These are phyloP conservation scores for Dichotomocladium elegans DNA, from an alignment of 371 early-diverging fungal genomes.

Conservation along the genomic window DNA sequence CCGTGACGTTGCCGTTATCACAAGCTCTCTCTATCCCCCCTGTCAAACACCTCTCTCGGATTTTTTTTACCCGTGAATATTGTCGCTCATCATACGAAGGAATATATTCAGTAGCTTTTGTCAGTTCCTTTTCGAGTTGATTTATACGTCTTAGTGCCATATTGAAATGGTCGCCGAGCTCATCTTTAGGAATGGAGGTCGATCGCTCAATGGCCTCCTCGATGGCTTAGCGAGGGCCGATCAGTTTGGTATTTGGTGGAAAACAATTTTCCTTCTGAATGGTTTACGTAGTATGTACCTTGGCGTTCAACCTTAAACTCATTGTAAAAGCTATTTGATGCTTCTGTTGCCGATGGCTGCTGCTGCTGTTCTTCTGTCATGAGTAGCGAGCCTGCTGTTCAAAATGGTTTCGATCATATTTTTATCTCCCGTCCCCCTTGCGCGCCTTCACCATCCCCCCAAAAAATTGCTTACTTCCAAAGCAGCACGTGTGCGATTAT, in stretches of 20 bases:
- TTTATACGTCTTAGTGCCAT: conserved; percentile 39
- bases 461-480: too few relatives aligned
- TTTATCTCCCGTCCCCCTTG: too few relatives aligned
- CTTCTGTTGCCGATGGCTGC: conserved; percentile 30
- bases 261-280: not conserved
- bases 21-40: too few relatives aligned
- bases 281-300: conserved; percentile 7
- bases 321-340: conserved; percentile 34
- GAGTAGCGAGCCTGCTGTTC: conserved; percentile 10
- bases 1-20: too few relatives aligned
- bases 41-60: too few relatives aligned
- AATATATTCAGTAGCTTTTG: conserved; percentile 49
- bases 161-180: conserved; percentile 30
- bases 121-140: conserved; percentile 49
- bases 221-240: conserved; percentile 25
- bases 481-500: too few relatives aligned
- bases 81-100: conserved; percentile 60
- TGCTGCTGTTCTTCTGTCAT: not conserved
- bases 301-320: conserved; percentile 35
- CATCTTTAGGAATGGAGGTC: conserved; percentile 15
- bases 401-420: too few relatives aligned
- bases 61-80: conserved; percentile 33
- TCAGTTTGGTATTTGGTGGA: not conserved
- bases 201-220: conserved; percentile 24
- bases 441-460: too few relatives aligned